Conservation (phyloP, 192 early-diverging fungal genomes). For the Entomortierella chlamydospora region DNA sequence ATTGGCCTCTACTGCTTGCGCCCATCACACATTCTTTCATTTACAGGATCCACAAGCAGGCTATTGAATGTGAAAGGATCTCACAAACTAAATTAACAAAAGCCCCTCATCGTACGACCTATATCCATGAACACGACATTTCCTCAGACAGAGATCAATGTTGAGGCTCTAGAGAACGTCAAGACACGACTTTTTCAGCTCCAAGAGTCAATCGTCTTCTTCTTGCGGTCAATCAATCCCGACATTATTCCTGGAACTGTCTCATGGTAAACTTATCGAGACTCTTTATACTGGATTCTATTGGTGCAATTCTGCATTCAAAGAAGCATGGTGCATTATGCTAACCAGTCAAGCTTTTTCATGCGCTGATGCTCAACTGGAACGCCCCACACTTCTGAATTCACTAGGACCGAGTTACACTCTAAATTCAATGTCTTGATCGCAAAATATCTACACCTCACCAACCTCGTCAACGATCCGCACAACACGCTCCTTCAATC, state of each 20-base stretch:
- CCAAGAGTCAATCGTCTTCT: conserved; percentile 47
- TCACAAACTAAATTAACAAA: no score
- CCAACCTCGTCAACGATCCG: conserved; percentile 47
- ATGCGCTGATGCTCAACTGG: not conserved
- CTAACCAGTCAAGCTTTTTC: not conserved
- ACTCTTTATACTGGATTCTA: no score
- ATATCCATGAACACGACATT: conserved; percentile 19
- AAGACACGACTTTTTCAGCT: conserved; percentile 49
- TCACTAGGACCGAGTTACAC: conserved; percentile 46
- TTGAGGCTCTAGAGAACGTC: conserved; percentile 43
- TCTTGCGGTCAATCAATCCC: conserved; percentile 42
- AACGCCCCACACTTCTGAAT: not conserved
- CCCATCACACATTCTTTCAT: no score
- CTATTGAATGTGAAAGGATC: no score
- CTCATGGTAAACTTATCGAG: conserved; percentile 24
- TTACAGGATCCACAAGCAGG: no score
- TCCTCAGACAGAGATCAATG: conserved; percentile 43
- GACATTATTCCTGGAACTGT: conserved; percentile 37
- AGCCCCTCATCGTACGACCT: no score
- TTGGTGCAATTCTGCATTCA: no score
- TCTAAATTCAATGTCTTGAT: conserved; percentile 53
- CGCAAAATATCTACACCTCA: conserved; percentile 43
- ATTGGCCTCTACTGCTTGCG: no score
- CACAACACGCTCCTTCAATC: conserved; percentile 19
- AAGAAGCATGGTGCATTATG: not conserved